Base-by-base conservation (phyloP, 768 basidiomycete species). In the Russula dissimulans region DNA sequence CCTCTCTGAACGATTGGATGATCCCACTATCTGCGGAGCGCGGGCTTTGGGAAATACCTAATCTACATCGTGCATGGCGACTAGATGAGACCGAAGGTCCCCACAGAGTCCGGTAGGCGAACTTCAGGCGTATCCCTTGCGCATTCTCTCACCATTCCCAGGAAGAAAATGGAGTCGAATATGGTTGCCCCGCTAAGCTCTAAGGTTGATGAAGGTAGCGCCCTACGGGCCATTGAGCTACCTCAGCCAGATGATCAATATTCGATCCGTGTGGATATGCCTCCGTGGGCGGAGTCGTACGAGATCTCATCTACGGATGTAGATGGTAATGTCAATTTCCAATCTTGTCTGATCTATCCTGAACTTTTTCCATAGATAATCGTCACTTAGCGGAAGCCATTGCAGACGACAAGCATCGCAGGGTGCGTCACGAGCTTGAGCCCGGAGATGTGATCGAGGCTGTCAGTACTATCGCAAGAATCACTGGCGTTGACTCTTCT, bases 41-140 rank as follows among this genome's bases (percentile, higher is more conserved):
- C 22, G 92, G 92, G 0, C 68, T 95, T 12, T 95, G 94, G 93
- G 83, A 85, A 2, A 78, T 80, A 46, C 71, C 77, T 15, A 76
- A 75, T 43, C 73, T 68, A 3, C 73, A 74, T 26, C 73, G 73
- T 7, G 66, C 79, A 11, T 95, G 94, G 94, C 76, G 86, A 36
- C 72, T 95, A 47, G 94, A 95, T 63, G 93, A 95, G 67, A 94
- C 92, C 2, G 94, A 97, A 67, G 94, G 93, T 1, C 93, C 92
- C 1, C 80, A 89, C 66, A 82, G 93, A 49, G 87, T 90, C 55
- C 77, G 93, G 92, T 91, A 66, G 32, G 78, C 64, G 9, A 26
- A 26, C 22, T 39, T 31, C 9, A 11, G 11, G 17, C 3, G 17
- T 12, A 29, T 26, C 26, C 3, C 22, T 48, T 7, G 22, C 44